Percentiles rank a stretch among this genome's conserved stretches.
These are phyloP conservation scores for Pleurotus sapidus DNA, from an alignment of 768 basidiomycete genomes.

Conservation along the genomic window DNA sequence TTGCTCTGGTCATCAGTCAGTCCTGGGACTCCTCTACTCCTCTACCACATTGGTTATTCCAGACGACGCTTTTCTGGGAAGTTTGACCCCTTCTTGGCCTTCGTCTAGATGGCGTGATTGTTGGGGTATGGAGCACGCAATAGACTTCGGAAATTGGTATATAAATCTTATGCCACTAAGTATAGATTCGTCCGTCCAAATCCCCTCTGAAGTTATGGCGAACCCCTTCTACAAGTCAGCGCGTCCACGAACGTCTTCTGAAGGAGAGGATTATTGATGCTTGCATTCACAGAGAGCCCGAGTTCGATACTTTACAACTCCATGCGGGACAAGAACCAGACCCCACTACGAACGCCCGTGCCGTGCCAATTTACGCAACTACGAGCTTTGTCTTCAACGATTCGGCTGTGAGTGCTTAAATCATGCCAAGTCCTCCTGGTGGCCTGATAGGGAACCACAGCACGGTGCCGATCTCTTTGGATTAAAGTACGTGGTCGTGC, in stretches of 20 bases:
- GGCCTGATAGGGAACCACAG: constrained; percentile 24
- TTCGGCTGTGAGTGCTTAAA: constrained; percentile 44
- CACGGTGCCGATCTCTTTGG: constrained; percentile 75
- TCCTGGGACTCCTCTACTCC: too few species aligned
- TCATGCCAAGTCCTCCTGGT: neutral
- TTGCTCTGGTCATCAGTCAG: too few species aligned
- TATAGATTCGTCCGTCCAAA: neutral
- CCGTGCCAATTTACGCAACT: constrained; percentile 74
- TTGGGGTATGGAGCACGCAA: constrained; percentile 1
- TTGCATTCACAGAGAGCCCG: constrained; percentile 42
- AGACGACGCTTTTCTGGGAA: too few species aligned
- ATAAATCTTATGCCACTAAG: neutral
- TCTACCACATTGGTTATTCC: too few species aligned
- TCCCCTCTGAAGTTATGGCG: constrained; percentile 21
- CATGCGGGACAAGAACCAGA: constrained; percentile 74
- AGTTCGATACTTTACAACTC: constrained; percentile 79
- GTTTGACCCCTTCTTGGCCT: too few species aligned
- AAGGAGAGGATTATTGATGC: neutral
- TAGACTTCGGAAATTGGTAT: neutral
- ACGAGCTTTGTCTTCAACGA: constrained; percentile 75
- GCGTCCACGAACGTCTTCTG: neutral
- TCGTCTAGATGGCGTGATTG: neutral
- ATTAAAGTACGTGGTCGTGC: constrained; percentile 35
- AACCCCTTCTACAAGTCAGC: constrained; percentile 35
- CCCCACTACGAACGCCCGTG: constrained; percentile 66